Evolutionary conservation across 176 grass and related monocot genomes (phyloP).

Genomic region (Eremochloa ophiuroides): DNA sequence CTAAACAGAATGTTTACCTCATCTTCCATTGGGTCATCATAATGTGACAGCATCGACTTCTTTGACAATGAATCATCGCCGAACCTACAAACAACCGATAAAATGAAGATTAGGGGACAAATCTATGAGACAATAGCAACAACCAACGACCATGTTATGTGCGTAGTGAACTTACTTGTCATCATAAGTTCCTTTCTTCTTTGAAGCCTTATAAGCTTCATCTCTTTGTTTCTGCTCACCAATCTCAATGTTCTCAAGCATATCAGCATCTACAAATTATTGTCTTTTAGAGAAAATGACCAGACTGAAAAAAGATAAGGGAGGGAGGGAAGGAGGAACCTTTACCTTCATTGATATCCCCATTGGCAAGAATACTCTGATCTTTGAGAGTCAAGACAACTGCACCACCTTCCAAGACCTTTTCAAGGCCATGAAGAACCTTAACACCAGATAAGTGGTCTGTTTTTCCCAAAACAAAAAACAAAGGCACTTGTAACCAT

Average conservation of each 20-base stretch:
- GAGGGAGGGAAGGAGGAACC: background rate
- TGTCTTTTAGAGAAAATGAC: slow-evolving; percentile 27
- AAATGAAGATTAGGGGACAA: background rate
- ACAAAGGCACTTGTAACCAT: slow-evolving; percentile 20
- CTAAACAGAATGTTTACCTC: slow-evolving; percentile 47
- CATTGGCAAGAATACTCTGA: slow-evolving; percentile 78
- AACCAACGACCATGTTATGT: background rate
- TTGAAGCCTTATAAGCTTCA: slow-evolving; percentile 68
- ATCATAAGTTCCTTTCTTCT: slow-evolving; percentile 82
- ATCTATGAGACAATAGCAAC: slow-evolving; percentile 1
- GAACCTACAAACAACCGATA: slow-evolving; percentile 48
- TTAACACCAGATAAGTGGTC: slow-evolving; percentile 90
- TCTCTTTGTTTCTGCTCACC: slow-evolving; percentile 85
- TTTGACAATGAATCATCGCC: slow-evolving; percentile 53
- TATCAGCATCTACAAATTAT: slow-evolving; percentile 62
- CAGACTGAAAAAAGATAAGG: background rate
- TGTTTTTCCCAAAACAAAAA: slow-evolving; percentile 11
- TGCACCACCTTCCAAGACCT: slow-evolving; percentile 90
- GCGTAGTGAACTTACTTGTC: slow-evolving; percentile 56
- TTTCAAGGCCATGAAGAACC: slow-evolving; percentile 96
- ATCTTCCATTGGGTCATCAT: slow-evolving; percentile 75
- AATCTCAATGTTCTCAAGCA: slow-evolving; percentile 98
- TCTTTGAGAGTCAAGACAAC: slow-evolving; percentile 96
- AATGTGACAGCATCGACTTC: slow-evolving; percentile 78
- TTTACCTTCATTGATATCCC: slow-evolving; percentile 87